Evolutionary conservation across 1,284 basidiomycete species (phyloP).

Genomic region (Ganoderma boninense): DNA sequence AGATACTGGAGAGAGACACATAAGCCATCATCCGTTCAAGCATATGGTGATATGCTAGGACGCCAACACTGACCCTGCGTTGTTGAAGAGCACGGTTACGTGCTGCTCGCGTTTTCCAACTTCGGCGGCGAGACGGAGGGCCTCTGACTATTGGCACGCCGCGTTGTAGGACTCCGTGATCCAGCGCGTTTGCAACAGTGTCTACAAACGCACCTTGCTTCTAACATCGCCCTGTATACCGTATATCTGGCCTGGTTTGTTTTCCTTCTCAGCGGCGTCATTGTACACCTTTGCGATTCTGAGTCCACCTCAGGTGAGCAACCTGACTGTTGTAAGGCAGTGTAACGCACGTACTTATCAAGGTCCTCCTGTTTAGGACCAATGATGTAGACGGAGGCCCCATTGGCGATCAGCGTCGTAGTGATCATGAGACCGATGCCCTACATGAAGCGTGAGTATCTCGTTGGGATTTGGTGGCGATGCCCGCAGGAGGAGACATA

Average conservation of each 20-base stretch:
- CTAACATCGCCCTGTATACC: conserved; percentile 56
- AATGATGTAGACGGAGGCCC: conserved; percentile 58
- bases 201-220: conserved; percentile 45
- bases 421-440: conserved; percentile 60
- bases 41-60: background rate
- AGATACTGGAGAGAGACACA: background rate
- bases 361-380: conserved; percentile 55
- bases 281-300: conserved; percentile 51
- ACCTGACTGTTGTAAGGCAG: background rate
- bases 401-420: conserved; percentile 56
- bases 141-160: conserved; percentile 50
- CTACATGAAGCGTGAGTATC: conserved; percentile 34
- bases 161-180: too few species aligned
- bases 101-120: conserved; percentile 49
- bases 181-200: background rate
- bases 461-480: background rate
- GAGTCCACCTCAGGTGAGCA: background rate
- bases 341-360: conserved; percentile 47
- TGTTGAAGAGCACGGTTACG: conserved; percentile 54
- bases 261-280: conserved; percentile 44
- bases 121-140: conserved; percentile 52
- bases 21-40: too few species aligned
- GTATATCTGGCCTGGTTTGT: conserved; percentile 47
- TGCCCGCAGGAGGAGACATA: conserved; percentile 32
- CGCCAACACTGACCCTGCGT: conserved; percentile 43